phyloP scores from a whole-genome alignment of 768 basidiomycete genomes.

The Boletus rubescentipes region DNA sequence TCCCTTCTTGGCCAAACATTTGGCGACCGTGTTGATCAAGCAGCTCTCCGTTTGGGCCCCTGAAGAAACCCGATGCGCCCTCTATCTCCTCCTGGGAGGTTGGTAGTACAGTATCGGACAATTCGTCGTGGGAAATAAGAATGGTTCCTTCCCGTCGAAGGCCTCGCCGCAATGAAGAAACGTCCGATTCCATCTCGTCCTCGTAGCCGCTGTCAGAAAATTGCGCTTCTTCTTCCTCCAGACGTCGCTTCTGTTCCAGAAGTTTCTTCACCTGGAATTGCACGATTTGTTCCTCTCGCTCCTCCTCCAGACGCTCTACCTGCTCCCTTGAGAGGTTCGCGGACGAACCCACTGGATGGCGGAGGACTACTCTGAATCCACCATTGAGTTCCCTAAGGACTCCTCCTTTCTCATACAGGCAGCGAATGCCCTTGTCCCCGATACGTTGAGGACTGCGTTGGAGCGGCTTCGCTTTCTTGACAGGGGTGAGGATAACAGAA shows the following conservation, averaged over 20 bases:
- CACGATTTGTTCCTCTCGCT: constrained; percentile 9
- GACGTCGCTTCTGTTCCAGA: constrained; percentile 3
- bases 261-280: constrained; percentile 13
- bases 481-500: constrained; percentile 30
- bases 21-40: constrained; percentile 17
- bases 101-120: neutral
- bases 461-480: constrained; percentile 29
- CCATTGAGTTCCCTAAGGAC: constrained; percentile 17
- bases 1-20: constrained; percentile 25
- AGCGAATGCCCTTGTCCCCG: constrained; percentile 28
- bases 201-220: constrained; percentile 16
- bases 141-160: constrained; percentile 10
- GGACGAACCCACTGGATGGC: constrained; percentile 19
- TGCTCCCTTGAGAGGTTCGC: constrained; percentile 29
- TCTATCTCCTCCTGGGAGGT: constrained; percentile 2
- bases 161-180: neutral
- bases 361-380: constrained; percentile 18
- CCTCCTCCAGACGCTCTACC: constrained; percentile 18
- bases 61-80: neutral
- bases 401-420: constrained; percentile 14
- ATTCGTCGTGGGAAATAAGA: constrained; percentile 3
- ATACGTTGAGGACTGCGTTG: constrained; percentile 30
- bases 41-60: constrained; percentile 23
- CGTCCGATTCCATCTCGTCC: constrained; percentile 19
- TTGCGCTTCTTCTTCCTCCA: constrained; percentile 1